Percentiles rank a stretch among this genome's conserved stretches.
Evolutionary conservation across 1,139 yeast species (phyloP).

Genomic region (Debaryomyces sp.): DNA sequence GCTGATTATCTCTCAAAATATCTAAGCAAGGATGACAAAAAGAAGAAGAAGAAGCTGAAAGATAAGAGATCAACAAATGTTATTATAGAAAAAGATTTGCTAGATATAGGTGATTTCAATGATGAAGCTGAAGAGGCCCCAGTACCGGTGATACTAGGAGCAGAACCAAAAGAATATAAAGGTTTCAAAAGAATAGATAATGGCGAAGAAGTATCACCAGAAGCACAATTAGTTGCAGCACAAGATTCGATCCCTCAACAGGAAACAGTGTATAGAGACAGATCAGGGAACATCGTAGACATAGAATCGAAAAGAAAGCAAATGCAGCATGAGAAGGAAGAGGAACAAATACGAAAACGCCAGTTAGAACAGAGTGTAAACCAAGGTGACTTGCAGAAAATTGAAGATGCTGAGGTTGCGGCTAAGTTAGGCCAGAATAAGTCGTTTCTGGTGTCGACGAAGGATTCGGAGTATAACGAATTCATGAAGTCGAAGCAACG

Average conservation of each 20-base stretch:
- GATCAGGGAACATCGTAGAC: slow-evolving; percentile 41
- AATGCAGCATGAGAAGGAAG: slow-evolving; percentile 37
- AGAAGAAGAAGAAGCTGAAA: slow-evolving; percentile 14
- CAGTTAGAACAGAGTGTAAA: slow-evolving; percentile 14
- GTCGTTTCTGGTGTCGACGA: slow-evolving; percentile 30
- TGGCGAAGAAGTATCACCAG: slow-evolving; percentile 16
- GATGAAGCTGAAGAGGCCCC: slow-evolving; percentile 24
- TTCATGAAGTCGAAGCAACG: slow-evolving; percentile 33
- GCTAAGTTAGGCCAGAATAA: slow-evolving; percentile 29
- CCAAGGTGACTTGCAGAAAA: slow-evolving; percentile 41
- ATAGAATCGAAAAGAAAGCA: slow-evolving; percentile 26
- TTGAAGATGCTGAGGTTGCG: slow-evolving; percentile 50
- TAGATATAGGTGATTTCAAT: background rate
- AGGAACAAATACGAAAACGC: slow-evolving; percentile 34
- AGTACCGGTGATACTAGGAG: slow-evolving; percentile 19
- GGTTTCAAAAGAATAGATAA: slow-evolving; percentile 45
- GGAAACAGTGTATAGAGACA: slow-evolving; percentile 38
- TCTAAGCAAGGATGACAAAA: slow-evolving; percentile 12
- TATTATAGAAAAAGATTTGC: slow-evolving; percentile 10
- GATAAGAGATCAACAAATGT: slow-evolving; percentile 12
- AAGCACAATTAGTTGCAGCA: slow-evolving; percentile 3
- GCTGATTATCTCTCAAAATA: slow-evolving; percentile 34
- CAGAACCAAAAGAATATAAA: slow-evolving; percentile 18
- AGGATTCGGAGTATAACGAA: slow-evolving; percentile 42
- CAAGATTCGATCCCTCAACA: slow-evolving; percentile 21